These are phyloP conservation scores for Calonectria naviculata DNA, from an alignment of 2,329 filamentous ascomycete genomes.

Conservation along the genomic window DNA sequence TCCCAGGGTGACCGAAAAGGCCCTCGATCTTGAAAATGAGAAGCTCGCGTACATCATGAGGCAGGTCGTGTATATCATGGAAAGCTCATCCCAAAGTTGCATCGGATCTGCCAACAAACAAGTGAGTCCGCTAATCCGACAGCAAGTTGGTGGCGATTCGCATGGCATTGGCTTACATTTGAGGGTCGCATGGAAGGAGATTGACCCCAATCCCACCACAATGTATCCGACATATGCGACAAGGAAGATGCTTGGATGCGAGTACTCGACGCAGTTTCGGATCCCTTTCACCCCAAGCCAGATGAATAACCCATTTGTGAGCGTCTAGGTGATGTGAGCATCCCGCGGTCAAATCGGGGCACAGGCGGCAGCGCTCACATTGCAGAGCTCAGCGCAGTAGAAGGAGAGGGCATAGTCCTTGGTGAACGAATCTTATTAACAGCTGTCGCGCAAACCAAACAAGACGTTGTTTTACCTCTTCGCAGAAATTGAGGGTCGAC, in stretches of 20 bases:
- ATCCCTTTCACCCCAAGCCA: constrained; percentile 82
- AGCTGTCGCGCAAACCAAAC: neutral
- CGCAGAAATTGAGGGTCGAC: constrained; percentile 82
- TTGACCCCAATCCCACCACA: constrained; percentile 65
- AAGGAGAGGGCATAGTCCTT: constrained; percentile 75
- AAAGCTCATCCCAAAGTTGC: constrained; percentile 70
- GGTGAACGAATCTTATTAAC: neutral
- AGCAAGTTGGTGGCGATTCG: neutral
- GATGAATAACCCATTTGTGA: constrained; percentile 87
- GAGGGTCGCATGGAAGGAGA: constrained; percentile 66
- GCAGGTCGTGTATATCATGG: constrained; percentile 70
- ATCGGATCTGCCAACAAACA: constrained; percentile 59
- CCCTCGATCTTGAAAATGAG: constrained; percentile 70
- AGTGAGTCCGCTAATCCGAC: neutral
- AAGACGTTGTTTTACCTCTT: constrained; percentile 68
- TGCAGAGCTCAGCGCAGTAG: constrained; percentile 83
- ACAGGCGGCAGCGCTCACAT: constrained; percentile 48
- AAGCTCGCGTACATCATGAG: constrained; percentile 75
- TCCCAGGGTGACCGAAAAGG: constrained; percentile 65
- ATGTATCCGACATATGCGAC: constrained; percentile 68
- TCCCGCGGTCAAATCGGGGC: neutral
- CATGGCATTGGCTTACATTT: constrained; percentile 57
- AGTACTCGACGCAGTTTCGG: constrained; percentile 75
- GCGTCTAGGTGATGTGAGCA: constrained; percentile 59
- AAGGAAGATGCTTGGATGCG: constrained; percentile 81